Evolutionary conservation across 2,329 filamentous ascomycete species (phyloP).

Genomic region (Colletotrichum tropicale): DNA sequence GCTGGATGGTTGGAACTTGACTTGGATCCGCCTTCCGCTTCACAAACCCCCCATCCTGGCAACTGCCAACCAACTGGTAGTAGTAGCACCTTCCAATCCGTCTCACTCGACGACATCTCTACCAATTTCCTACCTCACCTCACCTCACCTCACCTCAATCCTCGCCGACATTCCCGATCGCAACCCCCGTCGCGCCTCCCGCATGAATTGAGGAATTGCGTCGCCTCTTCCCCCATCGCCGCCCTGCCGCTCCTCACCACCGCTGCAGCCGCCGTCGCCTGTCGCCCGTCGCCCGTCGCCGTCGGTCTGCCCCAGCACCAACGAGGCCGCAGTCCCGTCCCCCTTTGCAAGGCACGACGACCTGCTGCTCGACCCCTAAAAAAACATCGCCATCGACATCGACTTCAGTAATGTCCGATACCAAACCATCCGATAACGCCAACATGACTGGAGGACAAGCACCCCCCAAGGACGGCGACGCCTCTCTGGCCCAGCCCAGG

Average conservation of each 20-base stretch:
- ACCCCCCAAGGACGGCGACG: slow-evolving; percentile 20
- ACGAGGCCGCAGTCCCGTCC: slow-evolving; percentile 23
- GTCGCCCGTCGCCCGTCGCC: background rate
- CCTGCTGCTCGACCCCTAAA: slow-evolving; percentile 9
- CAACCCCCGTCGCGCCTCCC: background rate
- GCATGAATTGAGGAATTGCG: slow-evolving; percentile 14
- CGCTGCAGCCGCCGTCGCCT: background rate
- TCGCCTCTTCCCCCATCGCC: background rate
- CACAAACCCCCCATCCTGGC: slow-evolving; percentile 11
- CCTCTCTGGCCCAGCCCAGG: slow-evolving; percentile 35
- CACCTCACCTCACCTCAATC: background rate
- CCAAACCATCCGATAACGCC: slow-evolving; percentile 30
- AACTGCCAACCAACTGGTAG: slow-evolving; percentile 19
- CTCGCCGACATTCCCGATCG: background rate
- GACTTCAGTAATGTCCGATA: slow-evolving; percentile 22
- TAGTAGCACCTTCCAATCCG: slow-evolving; percentile 11
- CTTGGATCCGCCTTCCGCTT: background rate
- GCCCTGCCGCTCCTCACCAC: background rate
- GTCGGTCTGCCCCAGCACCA: slow-evolving; percentile 17
- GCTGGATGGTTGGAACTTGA: background rate
- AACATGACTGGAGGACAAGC: slow-evolving; percentile 34
- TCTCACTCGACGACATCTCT: slow-evolving; percentile 9
- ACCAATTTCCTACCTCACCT: background rate
- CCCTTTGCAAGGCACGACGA: slow-evolving; percentile 18
- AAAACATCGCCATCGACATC: slow-evolving; percentile 23